Percentiles rank a stretch among this genome's conserved stretches.
Conservation (phyloP, 208 protist species). For the Acanthamoeba sp. region DNA sequence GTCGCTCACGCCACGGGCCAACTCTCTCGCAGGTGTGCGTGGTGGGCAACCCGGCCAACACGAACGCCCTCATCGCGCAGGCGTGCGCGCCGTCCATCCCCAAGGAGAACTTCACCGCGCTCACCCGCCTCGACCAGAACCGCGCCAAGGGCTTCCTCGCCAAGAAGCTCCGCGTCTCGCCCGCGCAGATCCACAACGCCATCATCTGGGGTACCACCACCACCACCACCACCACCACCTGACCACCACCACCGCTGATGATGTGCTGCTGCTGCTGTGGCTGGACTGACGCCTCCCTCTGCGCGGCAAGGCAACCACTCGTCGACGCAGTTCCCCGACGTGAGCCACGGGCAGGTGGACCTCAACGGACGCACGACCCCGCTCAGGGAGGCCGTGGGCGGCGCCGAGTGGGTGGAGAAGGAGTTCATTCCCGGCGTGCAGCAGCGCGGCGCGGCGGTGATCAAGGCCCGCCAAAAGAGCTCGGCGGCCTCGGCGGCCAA, state of each 20-base stretch:
- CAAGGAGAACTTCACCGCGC: constrained; percentile 94
- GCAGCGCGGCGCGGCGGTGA: constrained; percentile 94
- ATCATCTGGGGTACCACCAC: constrained; percentile 37
- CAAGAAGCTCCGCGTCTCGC: constrained; percentile 81
- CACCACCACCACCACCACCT: too few relatives aligned
- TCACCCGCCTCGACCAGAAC: constrained; percentile 98
- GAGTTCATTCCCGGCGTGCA: constrained; percentile 93
- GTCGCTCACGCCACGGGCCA: background rate
- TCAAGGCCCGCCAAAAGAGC: constrained; percentile 92
- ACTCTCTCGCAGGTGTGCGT: constrained; percentile 90
- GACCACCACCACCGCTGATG: too few relatives aligned
- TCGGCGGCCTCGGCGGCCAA: constrained; percentile 96
- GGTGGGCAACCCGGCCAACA: constrained; percentile 98
- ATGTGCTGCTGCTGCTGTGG: too few relatives aligned
- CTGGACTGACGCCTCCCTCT: too few relatives aligned
- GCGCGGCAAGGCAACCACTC: constrained; percentile 97
- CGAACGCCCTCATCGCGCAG: constrained; percentile 95
- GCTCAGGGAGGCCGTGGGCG: constrained; percentile 87
- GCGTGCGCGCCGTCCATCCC: constrained; percentile 90
- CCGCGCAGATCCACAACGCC: background rate
- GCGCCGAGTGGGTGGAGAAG: constrained; percentile 90
- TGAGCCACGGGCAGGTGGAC: constrained; percentile 89
- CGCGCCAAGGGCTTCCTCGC: constrained; percentile 92
- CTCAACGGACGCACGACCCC: constrained; percentile 77
- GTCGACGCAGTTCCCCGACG: constrained; percentile 94